Percentiles rank a stretch among this genome's conserved stretches.
phyloP scores from a whole-genome alignment of 148 eudicot species.

The Camellia sinensis region DNA sequence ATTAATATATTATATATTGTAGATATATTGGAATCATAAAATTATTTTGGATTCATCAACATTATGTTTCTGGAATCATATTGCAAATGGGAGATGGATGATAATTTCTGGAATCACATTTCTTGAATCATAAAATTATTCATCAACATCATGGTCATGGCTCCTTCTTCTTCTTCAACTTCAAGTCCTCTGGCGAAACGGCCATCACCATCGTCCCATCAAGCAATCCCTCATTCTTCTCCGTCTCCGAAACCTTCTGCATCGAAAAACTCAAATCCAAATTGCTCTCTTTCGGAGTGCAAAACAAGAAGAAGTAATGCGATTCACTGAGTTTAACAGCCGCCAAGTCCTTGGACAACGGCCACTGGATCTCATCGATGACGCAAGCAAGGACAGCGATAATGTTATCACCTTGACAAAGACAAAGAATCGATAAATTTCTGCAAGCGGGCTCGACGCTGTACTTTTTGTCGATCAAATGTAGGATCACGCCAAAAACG shows the following conservation, averaged over 20 bases:
- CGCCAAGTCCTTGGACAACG: constrained; percentile 58
- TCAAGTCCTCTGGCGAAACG: constrained; percentile 53
- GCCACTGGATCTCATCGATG: constrained; percentile 73
- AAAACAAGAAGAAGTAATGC: constrained; percentile 74
- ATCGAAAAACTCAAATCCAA: constrained; percentile 60
- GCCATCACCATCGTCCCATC: constrained; percentile 46
- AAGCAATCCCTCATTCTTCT: constrained; percentile 28
- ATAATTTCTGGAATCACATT: too few relatives aligned
- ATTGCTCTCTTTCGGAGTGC: constrained; percentile 28
- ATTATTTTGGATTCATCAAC: too few relatives aligned
- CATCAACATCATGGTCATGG: too few relatives aligned
- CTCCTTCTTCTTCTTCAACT: constrained; percentile 48
- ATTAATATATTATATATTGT: too few relatives aligned
- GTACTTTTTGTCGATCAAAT: constrained; percentile 68
- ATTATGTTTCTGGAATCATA: too few relatives aligned
- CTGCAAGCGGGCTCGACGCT: constrained; percentile 73
- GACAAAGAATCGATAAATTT: constrained; percentile 38
- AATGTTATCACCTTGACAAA: constrained; percentile 48
- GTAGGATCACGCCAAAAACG: constrained; percentile 65
- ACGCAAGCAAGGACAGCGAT: constrained; percentile 58
- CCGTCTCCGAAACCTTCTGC: constrained; percentile 48
- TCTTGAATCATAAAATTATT: too few relatives aligned
- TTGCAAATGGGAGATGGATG: too few relatives aligned
- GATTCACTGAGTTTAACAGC: constrained; percentile 68
- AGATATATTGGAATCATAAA: too few relatives aligned